These are phyloP conservation scores for Takashimella koratensis DNA, from an alignment of 1,284 basidiomycete genomes.

Conservation along the genomic window DNA sequence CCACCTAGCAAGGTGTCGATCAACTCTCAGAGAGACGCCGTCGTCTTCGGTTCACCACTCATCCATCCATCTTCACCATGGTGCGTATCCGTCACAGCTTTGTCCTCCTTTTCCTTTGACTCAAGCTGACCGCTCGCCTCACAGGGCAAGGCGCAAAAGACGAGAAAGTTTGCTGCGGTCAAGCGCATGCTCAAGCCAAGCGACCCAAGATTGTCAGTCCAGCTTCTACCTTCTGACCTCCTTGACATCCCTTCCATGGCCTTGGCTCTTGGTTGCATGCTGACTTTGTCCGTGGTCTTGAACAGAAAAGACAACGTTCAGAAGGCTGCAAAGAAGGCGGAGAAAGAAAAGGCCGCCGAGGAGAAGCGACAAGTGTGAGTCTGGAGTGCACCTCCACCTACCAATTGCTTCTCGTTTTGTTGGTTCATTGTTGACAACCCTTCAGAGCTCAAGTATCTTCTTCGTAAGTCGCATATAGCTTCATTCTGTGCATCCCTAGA, in stretches of 20 bases:
- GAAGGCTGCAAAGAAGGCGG: conserved; percentile 51
- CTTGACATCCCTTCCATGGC: neutral
- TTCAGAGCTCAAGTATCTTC: conserved; percentile 28
- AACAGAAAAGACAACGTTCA: conserved; percentile 53
- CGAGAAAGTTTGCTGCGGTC: conserved; percentile 89
- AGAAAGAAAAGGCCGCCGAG: conserved; percentile 50
- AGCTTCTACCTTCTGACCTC: too few relatives aligned
- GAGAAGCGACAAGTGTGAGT: conserved; percentile 51
- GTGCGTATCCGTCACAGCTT: too few relatives aligned
- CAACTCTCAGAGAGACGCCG: too few relatives aligned
- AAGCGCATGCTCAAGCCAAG: conserved; percentile 95
- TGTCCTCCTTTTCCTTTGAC: too few relatives aligned
- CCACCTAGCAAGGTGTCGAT: too few relatives aligned
- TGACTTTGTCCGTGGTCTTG: neutral
- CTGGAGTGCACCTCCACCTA: too few relatives aligned
- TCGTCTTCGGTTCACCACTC: too few relatives aligned
- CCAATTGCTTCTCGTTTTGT: neutral
- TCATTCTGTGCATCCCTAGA: neutral
- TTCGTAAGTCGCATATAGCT: too few relatives aligned
- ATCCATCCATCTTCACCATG: too few relatives aligned
- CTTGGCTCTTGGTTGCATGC: too few relatives aligned
- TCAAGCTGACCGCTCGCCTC: too few relatives aligned
- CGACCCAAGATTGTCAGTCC: conserved; percentile 81
- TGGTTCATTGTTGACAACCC: conserved; percentile 4
- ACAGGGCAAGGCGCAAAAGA: conserved; percentile 90